These are phyloP conservation scores for Cadophora malorum DNA, from an alignment of 2,329 filamentous ascomycete species.

Conservation along the genomic window DNA sequence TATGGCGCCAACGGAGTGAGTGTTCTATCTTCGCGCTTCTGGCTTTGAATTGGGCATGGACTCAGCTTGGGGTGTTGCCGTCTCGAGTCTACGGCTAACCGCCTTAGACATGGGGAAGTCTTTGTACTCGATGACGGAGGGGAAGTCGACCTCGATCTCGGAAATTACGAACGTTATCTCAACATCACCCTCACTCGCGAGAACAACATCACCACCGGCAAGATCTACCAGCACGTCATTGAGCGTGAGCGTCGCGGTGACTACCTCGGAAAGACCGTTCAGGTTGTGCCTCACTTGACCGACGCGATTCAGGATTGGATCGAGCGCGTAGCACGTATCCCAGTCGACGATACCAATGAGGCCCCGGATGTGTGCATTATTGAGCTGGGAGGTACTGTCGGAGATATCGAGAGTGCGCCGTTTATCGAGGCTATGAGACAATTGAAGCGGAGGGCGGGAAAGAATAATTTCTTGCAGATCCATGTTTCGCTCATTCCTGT, in stretches of 20 bases:
- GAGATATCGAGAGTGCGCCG: conserved; percentile 85
- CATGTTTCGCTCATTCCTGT: conserved; percentile 89
- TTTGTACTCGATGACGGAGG: conserved; percentile 88
- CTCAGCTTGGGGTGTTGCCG: not conserved
- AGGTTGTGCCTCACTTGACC: conserved; percentile 92
- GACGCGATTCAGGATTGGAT: conserved; percentile 94
- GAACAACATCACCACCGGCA: conserved; percentile 97
- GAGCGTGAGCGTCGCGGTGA: conserved; percentile 61
- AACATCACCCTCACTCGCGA: conserved; percentile 82
- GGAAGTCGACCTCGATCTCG: conserved; percentile 76
- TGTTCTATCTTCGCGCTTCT: conserved; percentile 24
- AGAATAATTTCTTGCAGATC: conserved; percentile 85
- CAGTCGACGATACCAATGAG: conserved; percentile 83
- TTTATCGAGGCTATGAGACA: conserved; percentile 89
- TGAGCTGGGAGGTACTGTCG: conserved; percentile 72
- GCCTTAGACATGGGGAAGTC: conserved; percentile 78
- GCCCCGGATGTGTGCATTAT: conserved; percentile 93
- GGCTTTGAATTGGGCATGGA: not conserved
- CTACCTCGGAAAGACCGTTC: conserved; percentile 88
- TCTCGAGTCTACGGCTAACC: conserved; percentile 12
- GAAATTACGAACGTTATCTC: conserved; percentile 82
- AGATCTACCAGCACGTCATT: conserved; percentile 91
- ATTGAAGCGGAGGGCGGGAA: conserved; percentile 73
- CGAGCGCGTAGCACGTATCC: conserved; percentile 80
- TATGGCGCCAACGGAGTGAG: conserved; percentile 66